A percentile compares a stretch with the other conserved stretches of the same genome.
These are phyloP conservation scores for Monosporozyma unispora DNA, from an alignment of 805 yeast species.

Conservation along the genomic window DNA sequence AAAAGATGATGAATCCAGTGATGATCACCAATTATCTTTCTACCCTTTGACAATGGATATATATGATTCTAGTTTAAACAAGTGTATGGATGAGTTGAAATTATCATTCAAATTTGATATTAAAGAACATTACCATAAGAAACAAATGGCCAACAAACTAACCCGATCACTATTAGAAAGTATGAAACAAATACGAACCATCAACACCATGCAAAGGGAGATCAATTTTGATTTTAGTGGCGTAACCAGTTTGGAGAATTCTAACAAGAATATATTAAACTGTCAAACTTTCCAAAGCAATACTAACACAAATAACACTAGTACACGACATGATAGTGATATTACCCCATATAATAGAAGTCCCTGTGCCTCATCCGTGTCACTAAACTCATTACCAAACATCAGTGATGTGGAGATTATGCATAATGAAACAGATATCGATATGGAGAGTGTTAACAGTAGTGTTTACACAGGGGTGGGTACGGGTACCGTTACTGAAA, in stretches of 20 bases:
- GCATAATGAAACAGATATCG: conserved; percentile 14
- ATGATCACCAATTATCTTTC: conserved; percentile 6
- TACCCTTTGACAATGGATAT: conserved; percentile 17
- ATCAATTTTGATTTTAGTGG: background rate
- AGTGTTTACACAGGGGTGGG: conserved; percentile 18
- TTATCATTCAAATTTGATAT: conserved; percentile 6
- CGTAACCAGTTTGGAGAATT: background rate
- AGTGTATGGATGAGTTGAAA: conserved; percentile 7
- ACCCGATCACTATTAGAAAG: conserved; percentile 18
- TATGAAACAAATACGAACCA: conserved; percentile 16
- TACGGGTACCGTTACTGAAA: background rate
- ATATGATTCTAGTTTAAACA: conserved; percentile 18
- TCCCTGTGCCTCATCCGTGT: conserved; percentile 9
- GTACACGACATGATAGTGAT: background rate
- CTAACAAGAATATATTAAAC: background rate
- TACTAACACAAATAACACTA: background rate
- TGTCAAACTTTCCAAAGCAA: background rate
- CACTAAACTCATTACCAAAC: conserved; percentile 10
- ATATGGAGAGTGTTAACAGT: conserved; percentile 23
- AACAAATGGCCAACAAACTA: background rate
- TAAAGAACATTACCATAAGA: conserved; percentile 5
- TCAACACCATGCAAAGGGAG: background rate
- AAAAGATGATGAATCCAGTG: conserved; percentile 21
- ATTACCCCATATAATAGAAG: background rate
- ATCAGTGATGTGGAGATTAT: conserved; percentile 19